Conservation (phyloP, 2,329 filamentous ascomycete species). For the Aspergillus sclerotialis region DNA sequence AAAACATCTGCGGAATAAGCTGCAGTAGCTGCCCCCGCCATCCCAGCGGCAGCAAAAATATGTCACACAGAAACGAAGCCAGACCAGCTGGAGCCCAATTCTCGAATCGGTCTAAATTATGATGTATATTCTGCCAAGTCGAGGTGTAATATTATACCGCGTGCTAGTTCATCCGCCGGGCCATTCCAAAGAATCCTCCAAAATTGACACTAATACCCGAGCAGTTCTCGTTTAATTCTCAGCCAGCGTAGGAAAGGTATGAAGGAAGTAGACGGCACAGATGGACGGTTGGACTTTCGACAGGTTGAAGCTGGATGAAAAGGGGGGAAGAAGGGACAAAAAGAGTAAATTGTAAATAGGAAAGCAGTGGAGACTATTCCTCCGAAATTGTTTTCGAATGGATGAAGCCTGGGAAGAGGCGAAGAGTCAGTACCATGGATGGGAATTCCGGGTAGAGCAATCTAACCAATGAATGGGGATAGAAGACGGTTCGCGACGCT, state of each 20-base stretch:
- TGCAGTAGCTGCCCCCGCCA: conserved; percentile 36
- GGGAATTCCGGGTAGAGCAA: background rate
- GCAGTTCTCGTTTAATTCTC: no score
- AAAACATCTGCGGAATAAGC: conserved; percentile 33
- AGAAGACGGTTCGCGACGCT: background rate
- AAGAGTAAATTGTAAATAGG: conserved; percentile 30
- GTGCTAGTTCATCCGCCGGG: conserved; percentile 14
- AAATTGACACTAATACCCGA: no score
- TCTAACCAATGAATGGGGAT: background rate
- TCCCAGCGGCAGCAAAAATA: conserved; percentile 18
- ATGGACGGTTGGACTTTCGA: no score
- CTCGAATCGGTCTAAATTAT: background rate
- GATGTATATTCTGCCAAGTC: background rate
- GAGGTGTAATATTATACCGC: background rate
- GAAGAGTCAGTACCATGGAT: conserved; percentile 12
- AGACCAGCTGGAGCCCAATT: conserved; percentile 28
- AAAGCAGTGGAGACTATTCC: conserved; percentile 14
- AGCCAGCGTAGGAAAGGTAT: no score
- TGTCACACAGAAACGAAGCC: conserved; percentile 16
- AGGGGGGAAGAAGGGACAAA: conserved; percentile 16
- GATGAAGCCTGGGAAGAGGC: conserved; percentile 7
- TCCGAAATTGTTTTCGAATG: conserved; percentile 10
- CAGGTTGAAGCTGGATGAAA: no score
- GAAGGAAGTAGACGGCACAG: no score
- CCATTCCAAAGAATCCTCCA: conserved; percentile 20